These are phyloP conservation scores for Waltergamsia citrina DNA, from an alignment of 2,329 filamentous ascomycete species.

Conservation along the genomic window DNA sequence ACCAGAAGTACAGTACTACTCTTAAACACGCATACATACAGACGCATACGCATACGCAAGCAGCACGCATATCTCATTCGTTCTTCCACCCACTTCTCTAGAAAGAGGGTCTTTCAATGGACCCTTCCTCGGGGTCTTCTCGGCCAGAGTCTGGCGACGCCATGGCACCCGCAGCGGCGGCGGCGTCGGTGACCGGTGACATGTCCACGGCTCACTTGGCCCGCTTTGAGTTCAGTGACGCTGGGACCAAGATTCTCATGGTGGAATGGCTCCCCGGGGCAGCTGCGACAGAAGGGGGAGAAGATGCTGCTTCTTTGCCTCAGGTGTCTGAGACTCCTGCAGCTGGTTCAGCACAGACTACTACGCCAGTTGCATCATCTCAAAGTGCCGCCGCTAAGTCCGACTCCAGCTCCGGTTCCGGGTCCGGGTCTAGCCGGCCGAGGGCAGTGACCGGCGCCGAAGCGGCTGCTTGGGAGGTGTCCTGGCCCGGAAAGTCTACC, in stretches of 20 bases:
- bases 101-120: too few relatives aligned
- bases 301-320: not conserved
- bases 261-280: slow-evolving; percentile 65
- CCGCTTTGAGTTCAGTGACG: slow-evolving; percentile 80
- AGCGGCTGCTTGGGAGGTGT: slow-evolving; percentile 57
- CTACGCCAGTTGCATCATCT: not conserved
- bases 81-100: too few relatives aligned
- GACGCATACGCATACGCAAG: too few relatives aligned
- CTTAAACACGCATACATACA: too few relatives aligned
- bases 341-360: not conserved
- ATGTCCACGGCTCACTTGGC: slow-evolving; percentile 33
- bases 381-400: not conserved
- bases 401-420: not conserved
- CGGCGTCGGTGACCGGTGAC: slow-evolving; percentile 1
- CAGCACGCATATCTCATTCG: too few relatives aligned
- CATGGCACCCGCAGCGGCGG: not conserved
- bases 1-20: too few relatives aligned
- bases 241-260: slow-evolving; percentile 88
- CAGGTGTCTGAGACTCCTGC: not conserved
- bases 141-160: slow-evolving; percentile 6
- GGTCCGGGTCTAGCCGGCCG: slow-evolving; percentile 1
- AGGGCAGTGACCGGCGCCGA: slow-evolving; percentile 1
- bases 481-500: slow-evolving; percentile 72
- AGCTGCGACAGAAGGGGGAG: slow-evolving; percentile 1
- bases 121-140: slow-evolving; percentile 6